Evolutionary conservation across 2,329 filamentous ascomycete genomes (phyloP), one percentile per base, ranked within the genome.

Genomic region (Epichloe glyceriae): DNA sequence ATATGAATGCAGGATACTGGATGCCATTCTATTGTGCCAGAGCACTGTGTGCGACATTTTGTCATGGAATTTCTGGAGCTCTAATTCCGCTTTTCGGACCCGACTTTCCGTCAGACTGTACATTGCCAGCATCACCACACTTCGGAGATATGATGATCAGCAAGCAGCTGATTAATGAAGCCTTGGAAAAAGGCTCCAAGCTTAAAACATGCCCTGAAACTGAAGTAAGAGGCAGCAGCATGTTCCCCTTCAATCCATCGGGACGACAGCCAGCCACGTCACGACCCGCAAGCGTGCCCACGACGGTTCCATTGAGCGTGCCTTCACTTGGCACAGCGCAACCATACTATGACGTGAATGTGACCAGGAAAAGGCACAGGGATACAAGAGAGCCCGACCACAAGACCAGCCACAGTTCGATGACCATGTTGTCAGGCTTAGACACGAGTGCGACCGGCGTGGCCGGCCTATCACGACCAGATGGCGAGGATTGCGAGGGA

Each of bases 11-110:
- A 95, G 89, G 93, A 35, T 98, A 97, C 67, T 98, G 93, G 93
- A 88, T 97, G 79, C 91, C 91, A 2, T 97, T 83, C 60, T 71
- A 80, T 39, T 94, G 89, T 57, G 93, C 93, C 45, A 85, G 79
- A 67, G 89, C 88, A 11, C 73, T 98, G 48, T 94, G 90, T 60
- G 79, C 87, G 4, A 96, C 87, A 1, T 97, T 97, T 65, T 97
- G 91, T 69, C 82, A 83, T 64, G 72, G 78, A 37, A 94, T 98
- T 54, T 83, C 91, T 14, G 83, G 83, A 52, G 90, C 86, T 0
- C 71, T 98, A 50, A 93, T 93, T 8, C 93, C 93, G 5, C 75
- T 98, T 53, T 98, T 98, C 64, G 93, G 93, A 0, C 78, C 82
- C 12, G 76, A 81, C 40, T 98, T 98, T 63, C 83, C 88, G 2